Base-by-base conservation (phyloP, 1,139 yeast genomes). In the Hansenula sp. region DNA sequence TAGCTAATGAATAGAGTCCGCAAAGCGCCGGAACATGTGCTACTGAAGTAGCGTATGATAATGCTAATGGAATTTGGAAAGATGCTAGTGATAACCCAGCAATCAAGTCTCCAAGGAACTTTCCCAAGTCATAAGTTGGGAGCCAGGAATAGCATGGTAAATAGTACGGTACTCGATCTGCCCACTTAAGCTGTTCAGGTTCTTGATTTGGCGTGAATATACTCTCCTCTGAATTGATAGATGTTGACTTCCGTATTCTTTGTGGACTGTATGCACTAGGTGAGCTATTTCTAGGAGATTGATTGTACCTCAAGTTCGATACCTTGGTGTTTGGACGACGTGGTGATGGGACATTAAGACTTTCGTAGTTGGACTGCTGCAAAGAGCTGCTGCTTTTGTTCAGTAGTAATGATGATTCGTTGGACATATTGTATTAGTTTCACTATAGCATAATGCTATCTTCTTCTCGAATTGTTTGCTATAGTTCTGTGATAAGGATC, bases 1-100 rank as follows among this genome's bases (percentile, higher is more conserved):
- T 66, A 0, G 89, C 90, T 41, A 90, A 68, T 0, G 95, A 90
- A 49, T 81, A 75, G 11, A 92, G 69, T 0, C 97, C 98, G 45
- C 89, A 82, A 2, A 84, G 65, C 0, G 96, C 88, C 3, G 96
- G 96, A 1, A 89, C 94, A 57, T 85, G 89, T 1, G 97, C 97
- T 43, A 92, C 71, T 0, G 96, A 82, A 0, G 90, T 82, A 4
- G 97, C 95, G 56, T 87, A 90, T 0, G 96, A 86, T 60, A 92
- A 72, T 12, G 90, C 84, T 42, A 92, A 67, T 0, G 98, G 98
- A 32, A 92, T 78, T 60, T 90, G 97, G 61, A 90, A 92, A 17
- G 95, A 85, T 0, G 96, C 96, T 34, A 90, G 62, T 0, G 97
- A 82, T 14, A 89, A 57, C 0, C 98, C 97, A 1, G 96, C 96